Percentiles rank a stretch among this genome's conserved stretches.
Conservation (phyloP, 148 eudicot species). For the Salicornia ramosissima region DNA sequence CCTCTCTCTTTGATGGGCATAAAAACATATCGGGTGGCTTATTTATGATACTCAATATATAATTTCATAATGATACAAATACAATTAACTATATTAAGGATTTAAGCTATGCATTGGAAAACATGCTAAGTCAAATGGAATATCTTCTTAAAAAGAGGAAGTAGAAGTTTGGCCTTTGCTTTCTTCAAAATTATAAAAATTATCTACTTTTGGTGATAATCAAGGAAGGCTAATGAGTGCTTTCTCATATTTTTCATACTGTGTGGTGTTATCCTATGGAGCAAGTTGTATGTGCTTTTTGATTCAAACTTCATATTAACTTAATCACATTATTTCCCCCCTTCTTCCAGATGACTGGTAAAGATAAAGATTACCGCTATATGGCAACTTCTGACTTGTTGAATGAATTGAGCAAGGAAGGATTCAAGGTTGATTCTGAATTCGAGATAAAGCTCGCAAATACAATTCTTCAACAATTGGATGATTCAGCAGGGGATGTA, state of each 20-base stretch:
- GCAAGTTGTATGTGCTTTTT: not conserved
- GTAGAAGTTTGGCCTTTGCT: too few relatives aligned
- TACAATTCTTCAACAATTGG: slow-evolving; percentile 83
- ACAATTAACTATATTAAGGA: too few relatives aligned
- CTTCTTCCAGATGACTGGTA: slow-evolving; percentile 64
- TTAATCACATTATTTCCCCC: not conserved
- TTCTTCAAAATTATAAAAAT: too few relatives aligned
- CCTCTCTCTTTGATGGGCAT: too few relatives aligned
- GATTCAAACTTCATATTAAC: not conserved
- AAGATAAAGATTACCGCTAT: slow-evolving; percentile 89
- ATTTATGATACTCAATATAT: too few relatives aligned
- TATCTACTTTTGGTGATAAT: too few relatives aligned
- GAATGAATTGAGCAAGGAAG: slow-evolving; percentile 84
- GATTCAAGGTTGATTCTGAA: slow-evolving; percentile 68
- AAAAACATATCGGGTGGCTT: too few relatives aligned
- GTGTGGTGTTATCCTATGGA: not conserved
- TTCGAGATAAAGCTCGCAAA: slow-evolving; percentile 74
- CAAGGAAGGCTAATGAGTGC: too few relatives aligned
- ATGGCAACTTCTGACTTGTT: slow-evolving; percentile 99
- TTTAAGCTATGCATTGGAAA: too few relatives aligned
- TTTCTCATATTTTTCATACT: not conserved
- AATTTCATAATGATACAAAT: too few relatives aligned
- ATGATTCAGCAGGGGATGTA: slow-evolving; percentile 94
- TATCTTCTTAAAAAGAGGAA: too few relatives aligned
- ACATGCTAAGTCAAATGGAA: too few relatives aligned